phyloP scores from a whole-genome alignment of 768 basidiomycete species.

The Pisolithus microcarpus region DNA sequence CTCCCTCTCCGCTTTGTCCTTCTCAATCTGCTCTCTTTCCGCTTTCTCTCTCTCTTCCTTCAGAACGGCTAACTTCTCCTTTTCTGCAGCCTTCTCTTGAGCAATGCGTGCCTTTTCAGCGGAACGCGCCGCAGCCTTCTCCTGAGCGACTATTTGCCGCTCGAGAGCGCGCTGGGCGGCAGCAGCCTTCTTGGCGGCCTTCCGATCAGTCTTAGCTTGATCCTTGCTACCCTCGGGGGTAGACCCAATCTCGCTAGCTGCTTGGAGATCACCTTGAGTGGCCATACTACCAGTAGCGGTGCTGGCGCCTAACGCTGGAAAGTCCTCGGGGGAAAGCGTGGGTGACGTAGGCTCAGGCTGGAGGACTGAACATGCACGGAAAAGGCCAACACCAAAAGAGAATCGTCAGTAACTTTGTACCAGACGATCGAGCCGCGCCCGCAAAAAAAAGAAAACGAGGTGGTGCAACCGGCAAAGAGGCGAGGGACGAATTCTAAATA shows the following conservation, averaged over 20 bases:
- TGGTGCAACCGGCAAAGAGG: slow-evolving; percentile 31
- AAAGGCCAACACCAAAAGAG: slow-evolving; percentile 17
- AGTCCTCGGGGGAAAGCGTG: slow-evolving; percentile 60
- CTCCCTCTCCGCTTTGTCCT: slow-evolving; percentile 35
- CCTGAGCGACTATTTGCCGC: slow-evolving; percentile 47
- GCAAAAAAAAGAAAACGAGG: slow-evolving; percentile 27
- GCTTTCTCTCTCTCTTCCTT: slow-evolving; percentile 35
- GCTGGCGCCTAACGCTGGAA: slow-evolving; percentile 51
- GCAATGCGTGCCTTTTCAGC: slow-evolving; percentile 49
- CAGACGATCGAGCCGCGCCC: slow-evolving; percentile 40
- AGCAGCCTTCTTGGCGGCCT: slow-evolving; percentile 57
- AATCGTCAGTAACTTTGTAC: slow-evolving; percentile 37
- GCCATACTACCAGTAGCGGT: slow-evolving; percentile 4
- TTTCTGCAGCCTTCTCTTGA: slow-evolving; percentile 49
- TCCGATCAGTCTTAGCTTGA: slow-evolving; percentile 53
- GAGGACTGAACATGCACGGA: slow-evolving; percentile 28
- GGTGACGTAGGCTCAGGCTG: slow-evolving; percentile 33
- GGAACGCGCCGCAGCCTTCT: slow-evolving; percentile 46
- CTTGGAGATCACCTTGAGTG: slow-evolving; percentile 19
- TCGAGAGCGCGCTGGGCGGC: slow-evolving; percentile 58
- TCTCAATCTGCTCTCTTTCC: slow-evolving; percentile 30
- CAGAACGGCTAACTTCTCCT: slow-evolving; percentile 37
- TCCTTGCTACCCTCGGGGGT: slow-evolving; percentile 33
- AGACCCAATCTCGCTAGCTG: slow-evolving; percentile 16
- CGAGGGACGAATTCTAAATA: slow-evolving; percentile 30